Percentiles rank a stretch among this genome's conserved stretches.
Conservation (phyloP, 208 protist genomes). For the Trypanosoma lewisi region DNA sequence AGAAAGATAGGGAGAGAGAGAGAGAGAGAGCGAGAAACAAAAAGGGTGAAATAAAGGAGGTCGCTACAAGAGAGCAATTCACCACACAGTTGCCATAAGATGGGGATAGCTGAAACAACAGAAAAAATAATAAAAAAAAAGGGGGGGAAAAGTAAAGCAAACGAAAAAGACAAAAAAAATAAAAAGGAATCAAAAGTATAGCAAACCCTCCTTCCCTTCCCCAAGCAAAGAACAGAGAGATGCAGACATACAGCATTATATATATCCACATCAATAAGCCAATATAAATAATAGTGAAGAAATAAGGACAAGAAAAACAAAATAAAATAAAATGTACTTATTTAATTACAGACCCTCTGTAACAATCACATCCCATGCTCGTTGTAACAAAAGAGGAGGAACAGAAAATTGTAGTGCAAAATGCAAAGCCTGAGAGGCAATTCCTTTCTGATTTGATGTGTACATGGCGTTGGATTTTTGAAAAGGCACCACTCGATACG, state of each 20-base stretch:
- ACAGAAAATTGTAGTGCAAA: conserved; percentile 32
- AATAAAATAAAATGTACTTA: conserved; percentile 2
- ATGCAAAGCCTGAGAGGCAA: conserved; percentile 18
- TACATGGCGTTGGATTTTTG: neutral
- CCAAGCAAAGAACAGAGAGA: conserved; percentile 17
- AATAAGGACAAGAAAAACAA: conserved; percentile 20
- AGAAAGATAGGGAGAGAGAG: neutral
- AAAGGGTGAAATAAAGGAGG: too few species aligned
- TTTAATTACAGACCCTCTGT: conserved; percentile 17
- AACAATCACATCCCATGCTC: conserved; percentile 21
- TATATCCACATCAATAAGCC: conserved; percentile 10
- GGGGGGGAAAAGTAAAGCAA: conserved; percentile 3
- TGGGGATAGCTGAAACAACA: neutral
- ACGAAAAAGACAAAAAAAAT: neutral
- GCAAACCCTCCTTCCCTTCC: too few species aligned
- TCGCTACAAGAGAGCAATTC: too few species aligned
- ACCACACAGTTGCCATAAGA: neutral
- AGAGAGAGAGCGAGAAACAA: too few species aligned
- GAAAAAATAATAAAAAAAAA: conserved; percentile 15
- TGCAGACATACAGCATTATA: conserved; percentile 12
- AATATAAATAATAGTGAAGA: conserved; percentile 11
- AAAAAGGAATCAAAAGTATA: neutral
- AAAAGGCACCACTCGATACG: conserved; percentile 16
- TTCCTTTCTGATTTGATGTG: neutral
- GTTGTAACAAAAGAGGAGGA: conserved; percentile 19